A percentile compares a stretch with the other conserved stretches of the same genome.
Evolutionary conservation across 805 yeast species (phyloP).

Genomic region (Spathaspora sp.): DNA sequence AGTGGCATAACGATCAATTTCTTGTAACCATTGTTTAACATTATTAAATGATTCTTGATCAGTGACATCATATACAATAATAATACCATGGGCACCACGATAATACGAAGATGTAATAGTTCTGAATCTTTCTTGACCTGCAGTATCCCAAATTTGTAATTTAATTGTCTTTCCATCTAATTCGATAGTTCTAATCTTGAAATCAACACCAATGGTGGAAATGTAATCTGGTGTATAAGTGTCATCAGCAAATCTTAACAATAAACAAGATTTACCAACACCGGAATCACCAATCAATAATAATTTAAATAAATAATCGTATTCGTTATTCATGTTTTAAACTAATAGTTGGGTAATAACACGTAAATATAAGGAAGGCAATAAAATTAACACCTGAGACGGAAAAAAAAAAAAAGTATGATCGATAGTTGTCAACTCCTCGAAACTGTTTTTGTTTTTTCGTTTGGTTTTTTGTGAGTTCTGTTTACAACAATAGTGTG

Average conservation of each 20-base stretch:
- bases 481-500: background rate
- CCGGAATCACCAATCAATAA: slow-evolving; percentile 97
- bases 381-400: background rate
- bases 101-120: slow-evolving; percentile 96
- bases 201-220: slow-evolving; percentile 97
- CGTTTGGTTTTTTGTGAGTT: background rate
- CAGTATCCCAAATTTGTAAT: slow-evolving; percentile 99
- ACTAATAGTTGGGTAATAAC: background rate
- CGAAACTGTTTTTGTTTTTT: background rate
- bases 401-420: background rate
- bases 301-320: slow-evolving; percentile 95
- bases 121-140: slow-evolving; percentile 97
- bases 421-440: background rate
- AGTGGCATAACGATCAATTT: slow-evolving; percentile 96
- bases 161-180: slow-evolving; percentile 96
- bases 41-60: slow-evolving; percentile 95
- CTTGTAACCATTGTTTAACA: slow-evolving; percentile 98
- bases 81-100: slow-evolving; percentile 98
- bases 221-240: slow-evolving; percentile 96
- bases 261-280: slow-evolving; percentile 94
- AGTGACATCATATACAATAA: slow-evolving; percentile 95
- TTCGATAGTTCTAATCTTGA: slow-evolving; percentile 84
- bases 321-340: slow-evolving; percentile 79
- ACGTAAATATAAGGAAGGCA: background rate
- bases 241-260: slow-evolving; percentile 94